Percentiles rank a stretch among this genome's conserved stretches.
Evolutionary conservation across 345 rosid species (phyloP).

Genomic region (Euphorbia pulcherrima): DNA sequence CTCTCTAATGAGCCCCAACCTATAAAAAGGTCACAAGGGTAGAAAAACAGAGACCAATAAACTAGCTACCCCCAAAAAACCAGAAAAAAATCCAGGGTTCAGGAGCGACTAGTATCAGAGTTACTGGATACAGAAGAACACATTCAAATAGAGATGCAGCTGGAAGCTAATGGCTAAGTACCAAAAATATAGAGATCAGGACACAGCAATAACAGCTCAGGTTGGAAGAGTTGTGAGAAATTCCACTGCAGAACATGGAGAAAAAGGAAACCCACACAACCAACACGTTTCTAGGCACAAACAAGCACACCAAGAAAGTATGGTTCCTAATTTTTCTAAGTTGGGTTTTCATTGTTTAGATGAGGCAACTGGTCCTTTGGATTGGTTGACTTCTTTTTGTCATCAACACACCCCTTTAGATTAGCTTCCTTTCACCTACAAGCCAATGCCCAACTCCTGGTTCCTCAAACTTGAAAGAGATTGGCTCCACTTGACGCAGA

Average conservation of each 20-base stretch:
- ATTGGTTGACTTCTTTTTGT: background rate
- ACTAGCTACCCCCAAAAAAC: background rate
- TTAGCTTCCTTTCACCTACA: background rate
- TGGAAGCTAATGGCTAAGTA: background rate
- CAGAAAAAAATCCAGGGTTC: background rate
- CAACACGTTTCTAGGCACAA: background rate
- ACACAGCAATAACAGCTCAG: background rate
- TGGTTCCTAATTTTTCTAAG: background rate
- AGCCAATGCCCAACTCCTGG: too few relatives aligned
- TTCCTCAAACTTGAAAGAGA: background rate
- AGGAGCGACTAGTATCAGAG: background rate
- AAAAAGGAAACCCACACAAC: background rate
- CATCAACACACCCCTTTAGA: background rate
- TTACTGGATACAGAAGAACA: background rate
- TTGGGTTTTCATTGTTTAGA: background rate
- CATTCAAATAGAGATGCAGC: background rate
- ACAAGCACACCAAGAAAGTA: background rate
- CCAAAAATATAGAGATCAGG: background rate
- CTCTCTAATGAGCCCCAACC: background rate
- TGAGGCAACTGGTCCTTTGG: background rate
- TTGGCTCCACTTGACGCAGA: background rate
- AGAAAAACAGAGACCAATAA: background rate
- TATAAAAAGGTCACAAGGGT: background rate
- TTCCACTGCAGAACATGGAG: background rate
- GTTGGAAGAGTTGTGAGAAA: background rate